phyloP scores from a whole-genome alignment of 2,329 filamentous ascomycete species.

The Dactylellina cionopaga region DNA sequence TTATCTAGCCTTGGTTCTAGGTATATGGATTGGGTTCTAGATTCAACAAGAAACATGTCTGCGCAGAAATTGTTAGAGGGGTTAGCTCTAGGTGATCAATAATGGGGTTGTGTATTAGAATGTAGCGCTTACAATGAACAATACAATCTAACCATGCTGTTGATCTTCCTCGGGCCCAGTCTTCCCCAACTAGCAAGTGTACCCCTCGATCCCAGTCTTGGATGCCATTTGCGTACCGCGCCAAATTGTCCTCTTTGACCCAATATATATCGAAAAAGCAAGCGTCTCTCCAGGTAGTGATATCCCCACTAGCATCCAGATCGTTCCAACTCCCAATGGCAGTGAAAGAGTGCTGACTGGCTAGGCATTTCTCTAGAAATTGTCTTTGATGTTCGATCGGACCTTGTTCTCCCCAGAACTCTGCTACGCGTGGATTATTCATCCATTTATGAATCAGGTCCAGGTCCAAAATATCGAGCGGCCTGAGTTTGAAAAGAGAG shows the following conservation, averaged over 20 bases:
- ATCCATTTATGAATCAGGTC: slow-evolving; percentile 87
- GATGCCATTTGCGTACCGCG: slow-evolving; percentile 71
- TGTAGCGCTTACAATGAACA: slow-evolving; percentile 83
- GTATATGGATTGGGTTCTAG: slow-evolving; percentile 79
- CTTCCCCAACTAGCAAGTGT: slow-evolving; percentile 88
- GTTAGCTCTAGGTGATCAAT: background rate
- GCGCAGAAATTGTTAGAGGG: background rate
- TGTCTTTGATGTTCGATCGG: slow-evolving; percentile 68
- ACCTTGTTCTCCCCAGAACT: slow-evolving; percentile 81
- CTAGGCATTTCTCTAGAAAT: slow-evolving; percentile 75
- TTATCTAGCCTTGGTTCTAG: slow-evolving; percentile 94
- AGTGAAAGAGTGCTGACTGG: slow-evolving; percentile 81
- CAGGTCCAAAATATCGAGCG: slow-evolving; percentile 63
- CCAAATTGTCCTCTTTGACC: slow-evolving; percentile 90
- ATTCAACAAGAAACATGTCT: slow-evolving; percentile 57
- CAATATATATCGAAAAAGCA: slow-evolving; percentile 99
- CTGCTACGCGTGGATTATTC: slow-evolving; percentile 80
- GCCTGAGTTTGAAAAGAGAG: slow-evolving; percentile 86
- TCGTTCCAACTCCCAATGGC: slow-evolving; percentile 89
- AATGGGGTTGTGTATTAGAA: slow-evolving; percentile 58
- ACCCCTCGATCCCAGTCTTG: slow-evolving; percentile 87
- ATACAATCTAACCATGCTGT: slow-evolving; percentile 83
- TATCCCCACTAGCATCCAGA: slow-evolving; percentile 33
- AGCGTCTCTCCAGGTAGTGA: slow-evolving; percentile 44
- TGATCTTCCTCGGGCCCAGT: slow-evolving; percentile 86